Evolutionary conservation across 768 basidiomycete species (phyloP).

Genomic region (Russula earlei): DNA sequence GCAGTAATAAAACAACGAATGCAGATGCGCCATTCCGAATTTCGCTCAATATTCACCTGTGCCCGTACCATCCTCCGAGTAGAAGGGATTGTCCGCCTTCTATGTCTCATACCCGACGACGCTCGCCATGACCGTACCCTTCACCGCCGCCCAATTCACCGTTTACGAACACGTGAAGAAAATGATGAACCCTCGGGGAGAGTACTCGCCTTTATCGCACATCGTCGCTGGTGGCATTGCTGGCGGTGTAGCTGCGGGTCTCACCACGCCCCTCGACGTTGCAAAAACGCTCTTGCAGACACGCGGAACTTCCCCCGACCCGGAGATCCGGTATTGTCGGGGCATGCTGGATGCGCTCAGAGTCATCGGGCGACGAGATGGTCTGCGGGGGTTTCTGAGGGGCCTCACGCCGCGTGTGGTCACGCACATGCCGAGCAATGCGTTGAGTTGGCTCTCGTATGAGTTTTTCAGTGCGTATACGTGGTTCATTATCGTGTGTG

Average conservation of each 20-base stretch:
- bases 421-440: slow-evolving; percentile 95
- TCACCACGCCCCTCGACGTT: slow-evolving; percentile 95
- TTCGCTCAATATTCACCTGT: slow-evolving; percentile 79
- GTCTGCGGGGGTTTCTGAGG: slow-evolving; percentile 73
- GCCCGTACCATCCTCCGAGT: slow-evolving; percentile 73
- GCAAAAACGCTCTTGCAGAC: slow-evolving; percentile 97
- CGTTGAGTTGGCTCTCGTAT: slow-evolving; percentile 94
- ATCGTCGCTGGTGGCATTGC: slow-evolving; percentile 87
- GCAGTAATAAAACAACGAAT: slow-evolving; percentile 98
- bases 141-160: slow-evolving; percentile 96
- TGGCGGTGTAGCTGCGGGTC: slow-evolving; percentile 88
- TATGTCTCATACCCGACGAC: slow-evolving; percentile 99
- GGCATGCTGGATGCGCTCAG: slow-evolving; percentile 85
- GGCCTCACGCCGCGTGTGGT: slow-evolving; percentile 87
- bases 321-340: slow-evolving; percentile 70
- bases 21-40: slow-evolving; percentile 93
- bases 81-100: slow-evolving; percentile 86
- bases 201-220: slow-evolving; percentile 91
- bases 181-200: slow-evolving; percentile 72
- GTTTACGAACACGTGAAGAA: slow-evolving; percentile 91
- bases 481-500: neutral
- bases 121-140: slow-evolving; percentile 91
- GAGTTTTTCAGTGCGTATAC: slow-evolving; percentile 92
- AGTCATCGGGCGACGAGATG: slow-evolving; percentile 83
- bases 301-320: slow-evolving; percentile 78